Base-by-base conservation (phyloP, 768 basidiomycete genomes). In the Termitomyces eurrhizus region DNA sequence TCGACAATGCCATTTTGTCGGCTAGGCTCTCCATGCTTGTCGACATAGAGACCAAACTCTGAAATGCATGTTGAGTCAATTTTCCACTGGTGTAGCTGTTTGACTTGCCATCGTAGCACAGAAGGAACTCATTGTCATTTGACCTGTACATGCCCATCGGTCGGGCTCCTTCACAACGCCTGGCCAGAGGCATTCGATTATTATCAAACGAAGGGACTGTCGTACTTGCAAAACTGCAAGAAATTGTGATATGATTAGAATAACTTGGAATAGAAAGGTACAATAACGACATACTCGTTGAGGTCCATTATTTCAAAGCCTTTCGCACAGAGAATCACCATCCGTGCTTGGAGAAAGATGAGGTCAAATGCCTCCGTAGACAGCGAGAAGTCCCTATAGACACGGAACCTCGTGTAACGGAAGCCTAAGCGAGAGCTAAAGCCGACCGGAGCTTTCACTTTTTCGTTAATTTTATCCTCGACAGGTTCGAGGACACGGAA, bases 221-320 rank as follows among this genome's bases (percentile, higher is more conserved):
- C n/a, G n/a, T n/a, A n/a, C n/a, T n/a, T n/a, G n/a, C 89, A 73
- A 92, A 90, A 72, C 90, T 93, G 66, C 18, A 37, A 26, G 21
- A 49, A 57, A 24, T 49, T 4, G 21, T 44, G n/a, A 14, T 0
- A 56, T 24, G n/a, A 41, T 35, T 9, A 58, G 56, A 45, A 45
- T n/a, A 32, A 51, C 13, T 3, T n/a, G 18, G 42, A 5, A 35
- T 33, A 48, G 33, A 53, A 52, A 1, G n/a, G 42, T n/a, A 44
- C 24, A 32, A 9, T 12, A 16, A 46, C 8, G 26, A 72, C 91
- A 49, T 77, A 96, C 92, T 95, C 92, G 26, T 87, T 86, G 45
- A 98, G 81, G 66, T 98, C 93, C 91, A 98, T 98, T 67, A 98
- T 96, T 73, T 98, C 95, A 67, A 98, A 98, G 44, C 95, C 95